phyloP scores from a whole-genome alignment of 2,329 filamentous ascomycete species.

The Pyrenochaeta sp. region DNA sequence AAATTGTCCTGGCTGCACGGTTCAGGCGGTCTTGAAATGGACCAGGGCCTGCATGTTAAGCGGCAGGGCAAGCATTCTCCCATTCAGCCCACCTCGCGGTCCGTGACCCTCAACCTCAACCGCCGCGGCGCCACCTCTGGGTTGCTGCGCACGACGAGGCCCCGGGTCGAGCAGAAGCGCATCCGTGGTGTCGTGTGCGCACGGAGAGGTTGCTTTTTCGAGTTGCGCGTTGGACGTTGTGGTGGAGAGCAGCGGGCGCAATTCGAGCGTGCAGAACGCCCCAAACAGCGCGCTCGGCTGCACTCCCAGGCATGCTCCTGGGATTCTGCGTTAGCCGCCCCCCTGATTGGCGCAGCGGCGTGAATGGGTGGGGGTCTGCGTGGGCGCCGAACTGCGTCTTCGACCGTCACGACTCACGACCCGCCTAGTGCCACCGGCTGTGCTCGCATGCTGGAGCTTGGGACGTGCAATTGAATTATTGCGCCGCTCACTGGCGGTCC shows the following conservation, averaged over 20 bases:
- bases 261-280: constrained; percentile 7
- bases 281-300: constrained; percentile 19
- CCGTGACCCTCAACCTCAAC: constrained; percentile 3
- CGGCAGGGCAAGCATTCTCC: constrained; percentile 26
- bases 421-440: constrained; percentile 33
- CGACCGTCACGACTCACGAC: constrained; percentile 26
- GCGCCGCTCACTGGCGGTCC: constrained; percentile 33
- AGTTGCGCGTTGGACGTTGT: constrained; percentile 16
- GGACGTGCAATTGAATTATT: constrained; percentile 29
- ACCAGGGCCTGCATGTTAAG: constrained; percentile 27
- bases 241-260: constrained; percentile 18
- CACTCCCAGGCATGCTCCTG: constrained; percentile 22
- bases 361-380: constrained; percentile 27
- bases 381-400: constrained; percentile 27
- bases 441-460: constrained; percentile 32
- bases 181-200: constrained; percentile 18
- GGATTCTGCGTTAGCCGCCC: constrained; percentile 11
- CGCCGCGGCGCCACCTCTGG: neutral
- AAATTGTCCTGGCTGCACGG: constrained; percentile 33
- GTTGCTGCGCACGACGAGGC: neutral
- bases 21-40: constrained; percentile 27
- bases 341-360: constrained; percentile 19
- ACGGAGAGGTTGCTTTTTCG: constrained; percentile 10
- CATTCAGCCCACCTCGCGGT: constrained; percentile 12
- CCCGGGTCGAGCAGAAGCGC: neutral